These are phyloP conservation scores for Eustoma russellianum DNA, from an alignment of 257 asterid genomes.

Conservation along the genomic window DNA sequence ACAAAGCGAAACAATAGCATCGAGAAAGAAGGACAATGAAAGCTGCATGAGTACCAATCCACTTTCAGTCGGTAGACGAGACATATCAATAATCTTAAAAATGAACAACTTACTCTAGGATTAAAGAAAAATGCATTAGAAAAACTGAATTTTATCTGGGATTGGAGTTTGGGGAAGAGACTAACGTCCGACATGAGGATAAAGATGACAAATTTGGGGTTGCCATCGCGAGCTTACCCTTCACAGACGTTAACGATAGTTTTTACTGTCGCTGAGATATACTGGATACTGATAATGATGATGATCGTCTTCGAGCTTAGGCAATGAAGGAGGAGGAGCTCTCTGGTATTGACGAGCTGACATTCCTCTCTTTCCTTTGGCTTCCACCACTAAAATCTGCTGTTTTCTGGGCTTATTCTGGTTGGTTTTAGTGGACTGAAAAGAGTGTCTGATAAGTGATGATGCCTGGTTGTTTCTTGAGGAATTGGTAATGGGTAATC, in stretches of 20 bases:
- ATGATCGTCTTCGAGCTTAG: slow-evolving; percentile 91
- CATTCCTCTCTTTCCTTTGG: slow-evolving; percentile 91
- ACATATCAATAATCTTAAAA: background rate
- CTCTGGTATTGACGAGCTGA: slow-evolving; percentile 65
- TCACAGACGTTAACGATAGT: no score
- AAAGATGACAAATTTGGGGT: slow-evolving; percentile 84
- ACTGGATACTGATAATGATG: no score
- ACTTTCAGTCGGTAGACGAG: no score
- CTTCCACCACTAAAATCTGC: slow-evolving; percentile 47
- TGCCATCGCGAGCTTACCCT: no score
- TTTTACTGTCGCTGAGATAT: no score
- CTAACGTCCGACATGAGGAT: slow-evolving; percentile 80
- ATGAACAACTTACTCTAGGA: slow-evolving; percentile 38
- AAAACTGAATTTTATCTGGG: background rate
- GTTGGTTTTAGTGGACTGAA: slow-evolving; percentile 26
- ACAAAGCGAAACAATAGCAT: no score
- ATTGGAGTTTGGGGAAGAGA: slow-evolving; percentile 5
- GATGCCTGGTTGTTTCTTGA: slow-evolving; percentile 32
- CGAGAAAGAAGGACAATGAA: no score
- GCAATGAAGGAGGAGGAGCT: slow-evolving; percentile 58
- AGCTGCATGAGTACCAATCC: no score
- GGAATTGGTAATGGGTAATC: slow-evolving; percentile 43
- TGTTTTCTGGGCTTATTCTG: slow-evolving; percentile 13
- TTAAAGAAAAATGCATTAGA: background rate
- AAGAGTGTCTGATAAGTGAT: slow-evolving; percentile 36